These are phyloP conservation scores for Aspergillus viridinutans DNA, from an alignment of 2,329 filamentous ascomycete genomes.

Conservation along the genomic window DNA sequence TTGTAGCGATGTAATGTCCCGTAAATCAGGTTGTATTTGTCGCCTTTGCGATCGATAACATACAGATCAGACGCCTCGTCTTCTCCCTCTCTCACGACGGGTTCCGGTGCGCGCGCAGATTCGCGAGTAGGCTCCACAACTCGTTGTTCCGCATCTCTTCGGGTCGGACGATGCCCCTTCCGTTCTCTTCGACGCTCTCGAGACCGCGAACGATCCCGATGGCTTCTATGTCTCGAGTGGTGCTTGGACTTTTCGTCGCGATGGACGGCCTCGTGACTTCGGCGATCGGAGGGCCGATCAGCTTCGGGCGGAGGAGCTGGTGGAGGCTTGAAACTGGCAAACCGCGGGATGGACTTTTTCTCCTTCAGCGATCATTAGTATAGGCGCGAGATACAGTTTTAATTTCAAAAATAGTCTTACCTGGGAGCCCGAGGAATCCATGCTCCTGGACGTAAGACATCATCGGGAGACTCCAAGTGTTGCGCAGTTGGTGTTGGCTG, in stretches of 20 bases:
- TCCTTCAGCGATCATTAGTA: constrained; percentile 20
- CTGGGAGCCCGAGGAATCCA: constrained; percentile 34
- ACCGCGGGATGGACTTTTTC: constrained; percentile 58
- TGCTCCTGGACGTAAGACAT: constrained; percentile 24
- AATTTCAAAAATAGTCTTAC: constrained; percentile 19
- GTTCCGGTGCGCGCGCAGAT: constrained; percentile 3
- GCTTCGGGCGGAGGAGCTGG: constrained; percentile 17
- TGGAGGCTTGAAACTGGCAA: constrained; percentile 67
- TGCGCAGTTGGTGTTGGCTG: constrained; percentile 15
- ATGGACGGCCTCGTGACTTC: constrained; percentile 15
- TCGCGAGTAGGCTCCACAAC: constrained; percentile 6
- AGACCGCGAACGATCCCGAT: constrained; percentile 22
- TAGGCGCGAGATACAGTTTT: neutral
- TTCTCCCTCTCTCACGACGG: constrained; percentile 10
- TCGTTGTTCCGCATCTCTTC: constrained; percentile 9
- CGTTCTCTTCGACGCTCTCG: constrained; percentile 14
- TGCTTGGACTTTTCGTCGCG: constrained; percentile 21
- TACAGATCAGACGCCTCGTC: constrained; percentile 42
- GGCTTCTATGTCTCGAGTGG: constrained; percentile 19
- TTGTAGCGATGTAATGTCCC: constrained; percentile 68
- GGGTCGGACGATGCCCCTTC: constrained; percentile 9
- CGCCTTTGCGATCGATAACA: constrained; percentile 69
- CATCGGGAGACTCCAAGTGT: constrained; percentile 8
- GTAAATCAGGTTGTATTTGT: constrained; percentile 70
- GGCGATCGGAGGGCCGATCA: constrained; percentile 17